Base-by-base conservation (phyloP, 2,329 filamentous ascomycete species). In the Paracorniculantispora psalliotae region DNA sequence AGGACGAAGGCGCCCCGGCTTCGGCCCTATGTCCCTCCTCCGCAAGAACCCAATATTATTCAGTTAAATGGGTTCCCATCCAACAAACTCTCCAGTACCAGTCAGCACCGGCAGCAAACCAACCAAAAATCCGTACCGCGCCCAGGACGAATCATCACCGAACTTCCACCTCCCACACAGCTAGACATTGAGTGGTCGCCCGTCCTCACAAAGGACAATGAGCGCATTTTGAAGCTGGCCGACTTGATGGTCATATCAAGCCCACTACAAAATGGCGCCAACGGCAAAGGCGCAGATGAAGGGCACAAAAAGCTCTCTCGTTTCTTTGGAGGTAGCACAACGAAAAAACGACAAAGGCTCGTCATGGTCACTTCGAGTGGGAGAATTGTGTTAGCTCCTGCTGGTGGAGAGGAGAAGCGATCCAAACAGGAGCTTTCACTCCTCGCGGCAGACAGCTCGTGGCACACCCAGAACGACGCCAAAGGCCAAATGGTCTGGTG, bases 181-280 rank as follows among this genome's bases (percentile, higher is more conserved):
- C 79, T 99, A 26, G 94, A 99, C 69, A 96, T 99, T 59, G 94
- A 99, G 74, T 99, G 94, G 94, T 97, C 93, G 0, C 94, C 94
- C 1, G 92, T 99, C 4, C 78, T 99, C 58, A 97, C 90, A 10
- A 87, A 88, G 67, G 88, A 86, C 61, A 97, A 97, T 68, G 94
- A 99, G 73, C 85, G 94, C 37, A 99, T 99, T 65, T 74, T 99
- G 63, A 97, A 96, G 72, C 79, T 99, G 23, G 94, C 94, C 2
- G 96, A 99, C 67, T 77, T 97, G 63, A 84, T 92, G 72, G 92
- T 99, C 8, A 81, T 90, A 41, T 89, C 91, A 6, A 85, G 90
- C 2, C 89, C 92, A 10, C 81, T 92, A 56, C 82, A 89, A 10
- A 89, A 90, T 68, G 90, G 86, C 62, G 85, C 89, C 0, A 86